Base-by-base conservation (phyloP, 352 stramenopile species). In the Pythium oligandrum region DNA sequence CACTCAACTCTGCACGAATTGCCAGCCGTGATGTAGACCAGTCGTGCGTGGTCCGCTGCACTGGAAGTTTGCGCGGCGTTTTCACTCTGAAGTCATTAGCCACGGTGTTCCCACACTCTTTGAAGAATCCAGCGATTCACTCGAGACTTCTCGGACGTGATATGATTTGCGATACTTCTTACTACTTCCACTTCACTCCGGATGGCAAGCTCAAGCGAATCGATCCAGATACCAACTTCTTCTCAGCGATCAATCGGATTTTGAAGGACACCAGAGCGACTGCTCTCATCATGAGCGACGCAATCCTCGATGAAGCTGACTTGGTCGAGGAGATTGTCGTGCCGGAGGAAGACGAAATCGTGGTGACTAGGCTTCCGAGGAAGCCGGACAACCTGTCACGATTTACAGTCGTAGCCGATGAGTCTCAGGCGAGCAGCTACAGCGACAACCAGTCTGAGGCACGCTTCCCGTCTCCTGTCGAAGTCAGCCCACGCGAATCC, bases 91-190 rank as follows among this genome's bases (percentile, higher is more conserved):
- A 12, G 4, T 38, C 42, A 6, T 6, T 57, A 0, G 51, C 45
- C 7, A 49, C 32, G 3, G 51, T 50, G 37, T 57, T 57, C 9
- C 51, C 51, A 4, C 37, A 50, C 40, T 38, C 51, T 32, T n/a
- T 31, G 11, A 44, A 4, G 7, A 2, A 50, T 33, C 33, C 43
- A 1, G 45, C 34, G 40, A 30, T 38, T 3, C 40, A 48, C 3
- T 40, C 46, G 12, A 40, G 43, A 43, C 26, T 42, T 6, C 42
- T 57, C 3, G 51, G 40, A 12, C 4, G 31, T 9, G 12, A 44
- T 5, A 36, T 57, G 40, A 4, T 43, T 3, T 57, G 51, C 32
- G 26, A 30, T 3, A 57, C 50, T 40, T 6, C 46, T 31, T 57
- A 50, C 42, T 39, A 50, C 51, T 3, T 57, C 4, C 8, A 57